Base-by-base conservation (phyloP, 352 stramenopile genomes). In the Globisporangium spiculum region DNA sequence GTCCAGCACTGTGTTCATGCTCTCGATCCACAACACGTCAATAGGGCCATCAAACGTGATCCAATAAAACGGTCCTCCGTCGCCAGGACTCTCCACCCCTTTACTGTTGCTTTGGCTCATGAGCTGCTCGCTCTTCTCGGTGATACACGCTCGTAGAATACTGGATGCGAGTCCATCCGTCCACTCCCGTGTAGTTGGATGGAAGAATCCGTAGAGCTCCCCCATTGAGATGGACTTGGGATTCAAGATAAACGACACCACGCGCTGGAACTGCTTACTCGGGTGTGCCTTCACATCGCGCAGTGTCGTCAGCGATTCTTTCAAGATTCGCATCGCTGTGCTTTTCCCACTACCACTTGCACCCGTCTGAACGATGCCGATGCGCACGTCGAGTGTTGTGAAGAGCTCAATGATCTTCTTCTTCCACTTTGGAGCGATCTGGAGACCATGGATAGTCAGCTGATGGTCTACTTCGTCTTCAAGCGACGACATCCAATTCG, bases 341-440 rank as follows among this genome's bases (percentile, higher is more conserved):
- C 75, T 91, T 70, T 97, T 97, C 4, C 89, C 89, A 63, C 82
- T 90, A 2, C 89, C 87, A 22, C 81, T 89, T 0, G 73, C 67
- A 0, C 89, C 89, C 5, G 74, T 91, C 10, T 98, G 86, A 7
- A 94, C 91, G 18, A 96, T 76, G 4, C 94, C 94, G 41, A 97
- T 82, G 7, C 94, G 91, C 26, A 98, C 93, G 63, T 98, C 88
- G 22, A 98, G 79, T 3, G 93, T 97, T 52, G 93, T 91, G 68
- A 97, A 98, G 36, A 98, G 72, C 67, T 98, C 90, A 14, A 98
- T 71, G 3, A 97, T 74, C 68, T 98, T 98, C 38, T 77, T 80
- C 32, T 81, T 90, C 81, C 96, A 98, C 36, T 79, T 79, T 0
- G 72, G 74, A 2, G 90, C 77, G 10, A 75, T 66, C 58, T 97